A percentile compares a stretch with the other conserved stretches of the same genome.
Evolutionary conservation across 2,329 filamentous ascomycete genomes (phyloP).

Genomic region (Fusarium neocosmosporiellum): DNA sequence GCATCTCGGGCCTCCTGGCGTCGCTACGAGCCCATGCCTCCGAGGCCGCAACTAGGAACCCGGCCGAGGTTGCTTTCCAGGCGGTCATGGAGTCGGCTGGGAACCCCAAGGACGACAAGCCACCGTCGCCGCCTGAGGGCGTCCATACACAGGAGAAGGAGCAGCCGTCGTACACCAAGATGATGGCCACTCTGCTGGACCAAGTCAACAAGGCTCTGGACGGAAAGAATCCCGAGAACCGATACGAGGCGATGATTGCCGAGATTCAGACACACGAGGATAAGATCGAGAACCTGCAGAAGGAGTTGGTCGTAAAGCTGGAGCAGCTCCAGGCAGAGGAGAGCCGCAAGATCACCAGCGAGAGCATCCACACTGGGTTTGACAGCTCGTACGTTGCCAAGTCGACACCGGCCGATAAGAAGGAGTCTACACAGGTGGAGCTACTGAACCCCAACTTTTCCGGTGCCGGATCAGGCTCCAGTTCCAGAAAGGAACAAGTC

Average conservation of each 20-base stretch:
- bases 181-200: constrained; percentile 97
- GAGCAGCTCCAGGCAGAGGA: constrained; percentile 87
- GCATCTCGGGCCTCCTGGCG: constrained; percentile 82
- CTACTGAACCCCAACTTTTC: constrained; percentile 76
- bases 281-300: constrained; percentile 83
- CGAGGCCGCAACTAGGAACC: constrained; percentile 71
- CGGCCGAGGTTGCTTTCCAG: constrained; percentile 88
- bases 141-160: constrained; percentile 80
- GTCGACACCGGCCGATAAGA: constrained; percentile 57
- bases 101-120: constrained; percentile 78
- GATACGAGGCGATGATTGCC: constrained; percentile 80
- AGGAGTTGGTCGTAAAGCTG: constrained; percentile 78
- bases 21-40: constrained; percentile 79
- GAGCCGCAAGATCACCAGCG: constrained; percentile 91
- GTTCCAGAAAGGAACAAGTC: constrained; percentile 26
- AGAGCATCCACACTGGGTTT: constrained; percentile 88
- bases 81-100: constrained; percentile 85
- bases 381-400: constrained; percentile 86
- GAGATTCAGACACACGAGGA: constrained; percentile 81
- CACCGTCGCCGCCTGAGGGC: constrained; percentile 79
- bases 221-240: constrained; percentile 75
- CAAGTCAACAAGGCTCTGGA: constrained; percentile 89
- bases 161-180: constrained; percentile 90
- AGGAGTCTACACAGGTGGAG: constrained; percentile 70
- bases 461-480: constrained; percentile 22